phyloP scores from a whole-genome alignment of 345 rosid genomes.

The Cardiospermum halicacabum region DNA sequence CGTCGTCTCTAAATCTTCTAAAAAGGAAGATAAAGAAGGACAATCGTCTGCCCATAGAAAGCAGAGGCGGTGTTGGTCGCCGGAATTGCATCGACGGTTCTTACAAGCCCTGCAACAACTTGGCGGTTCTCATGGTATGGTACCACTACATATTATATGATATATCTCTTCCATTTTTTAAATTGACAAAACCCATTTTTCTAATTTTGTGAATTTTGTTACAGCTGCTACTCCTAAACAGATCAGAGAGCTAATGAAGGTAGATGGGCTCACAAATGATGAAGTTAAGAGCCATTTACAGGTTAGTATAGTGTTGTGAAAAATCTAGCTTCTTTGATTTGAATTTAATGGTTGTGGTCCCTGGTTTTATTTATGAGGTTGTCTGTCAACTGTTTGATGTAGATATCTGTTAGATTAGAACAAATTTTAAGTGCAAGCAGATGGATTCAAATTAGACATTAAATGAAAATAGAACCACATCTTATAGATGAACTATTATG shows the following conservation, averaged over 20 bases:
- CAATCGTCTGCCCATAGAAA: conserved; percentile 50
- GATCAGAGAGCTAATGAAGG: conserved; percentile 92
- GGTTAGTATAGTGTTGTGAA: conserved; percentile 28
- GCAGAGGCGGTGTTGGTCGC: conserved; percentile 92
- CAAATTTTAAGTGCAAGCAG: not conserved
- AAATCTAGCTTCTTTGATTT: not conserved
- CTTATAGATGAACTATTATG: not conserved
- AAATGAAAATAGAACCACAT: too few relatives aligned
- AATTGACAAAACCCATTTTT: not conserved
- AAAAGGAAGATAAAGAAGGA: conserved; percentile 37
- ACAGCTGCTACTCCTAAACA: conserved; percentile 94
- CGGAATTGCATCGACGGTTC: conserved; percentile 85
- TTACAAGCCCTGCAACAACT: conserved; percentile 84
- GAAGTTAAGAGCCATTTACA: conserved; percentile 99
- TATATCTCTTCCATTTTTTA: not conserved
- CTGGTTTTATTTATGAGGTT: not conserved
- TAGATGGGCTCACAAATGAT: conserved; percentile 89
- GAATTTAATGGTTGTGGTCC: not conserved
- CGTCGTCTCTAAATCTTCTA: conserved; percentile 15
- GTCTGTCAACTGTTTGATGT: not conserved
- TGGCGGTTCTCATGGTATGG: conserved; percentile 91
- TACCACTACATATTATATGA: not conserved
- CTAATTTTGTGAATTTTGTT: conserved; percentile 10
- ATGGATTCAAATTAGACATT: too few relatives aligned
- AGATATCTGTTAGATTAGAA: not conserved